Base-by-base conservation (phyloP, 2,329 filamentous ascomycete genomes). In the Bipolaris gigantea region DNA sequence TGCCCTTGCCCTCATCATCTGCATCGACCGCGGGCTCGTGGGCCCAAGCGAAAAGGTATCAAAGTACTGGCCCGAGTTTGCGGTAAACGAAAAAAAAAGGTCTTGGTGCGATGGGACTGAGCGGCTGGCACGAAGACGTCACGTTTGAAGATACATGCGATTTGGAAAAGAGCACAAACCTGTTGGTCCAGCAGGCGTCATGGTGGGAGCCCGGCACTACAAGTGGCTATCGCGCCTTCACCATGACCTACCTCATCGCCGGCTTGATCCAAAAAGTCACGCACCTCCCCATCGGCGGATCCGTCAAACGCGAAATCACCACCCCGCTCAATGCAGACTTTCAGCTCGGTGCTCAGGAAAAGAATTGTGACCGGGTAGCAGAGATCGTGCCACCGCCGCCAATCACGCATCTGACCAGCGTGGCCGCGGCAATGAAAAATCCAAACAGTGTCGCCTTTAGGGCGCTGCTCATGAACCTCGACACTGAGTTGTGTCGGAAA, bases 251-350 rank as follows among this genome's bases (percentile, higher is more conserved):
- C 21, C 59, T 65, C 4, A n/a, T 64, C 15, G 46, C 39, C 35
- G 57, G 39, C 6, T 50, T 65, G 13, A 32, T 57, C 8, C 44
- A 35, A 2, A 56, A 57, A 23, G 49, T 61, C 1, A 58, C 57
- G 1, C 48, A 53, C 1, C 50, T 58, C 9, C 16, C 56, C 0
- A 21, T 65, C 5, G 10, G 35, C 1, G 35, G 59, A 4, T 62
- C 62, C 19, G 50, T 64, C 3, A 4, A 21, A 5, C 79, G 91
- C 96, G 65, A 96, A 77, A 63, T 86, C 83, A 73, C 85, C 88
- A 23, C 86, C 80, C 73, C 87, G 87, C 32, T 69, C 61, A 53
- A 48, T 66, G 61, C 66, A 2, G 62, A 62, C 34, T 62, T 60
- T 38, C 49, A 55, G 10, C 50, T 63, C 3, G 62, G 62, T 32